Evolutionary conservation across 495 filamentous ascomycete genomes (phyloP), one percentile per base, ranked within the genome.

Genomic region (Penicillium cosmopolitanum): DNA sequence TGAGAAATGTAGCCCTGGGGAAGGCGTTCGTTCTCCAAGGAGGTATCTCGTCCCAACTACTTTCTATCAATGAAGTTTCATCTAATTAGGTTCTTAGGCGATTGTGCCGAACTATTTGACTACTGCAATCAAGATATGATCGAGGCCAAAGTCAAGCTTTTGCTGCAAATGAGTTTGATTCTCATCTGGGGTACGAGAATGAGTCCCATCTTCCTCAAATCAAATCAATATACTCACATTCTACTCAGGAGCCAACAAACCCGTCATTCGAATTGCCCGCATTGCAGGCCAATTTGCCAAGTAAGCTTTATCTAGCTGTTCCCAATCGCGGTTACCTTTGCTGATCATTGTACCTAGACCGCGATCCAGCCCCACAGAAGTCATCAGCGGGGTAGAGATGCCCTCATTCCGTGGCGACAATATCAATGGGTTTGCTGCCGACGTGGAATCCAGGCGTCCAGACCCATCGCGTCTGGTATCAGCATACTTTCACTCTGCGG

Each of bases 211-310:
- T 44, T 3, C 18, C 13, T 51, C 18, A 38, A 55, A 6, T 21
- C 42, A 13, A 43, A 19, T 51, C 28, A 31, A 34, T 53, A 18
- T 46, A 21, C 60, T 73, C 21, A 71, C 44, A 4, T 21, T 51
- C 46, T 4, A 10, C 38, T 46, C 34, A 84, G 82, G 87, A 44
- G 81, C 84, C 56, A 91, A 96, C 75, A 97, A 96, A 75, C 92
- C 91, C 25, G 92, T 98, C 23, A 91, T 98, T 54, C 86, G 95
- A 61, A 95, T 98, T 64, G 95, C 90, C 16, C 86, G 95, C 50
- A 97, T 97, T 87, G 95, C 95, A 16, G 95, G 95, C 5, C 95
- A 98, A 77, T 98, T 94, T 58, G 95, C 95, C 18, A 98, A 98
- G 75, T 76, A 56, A 15, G 67, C 5, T 19, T 18, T 2, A 19